phyloP scores from a whole-genome alignment of 306 rosid species.

The Gastrolobium villosum region DNA sequence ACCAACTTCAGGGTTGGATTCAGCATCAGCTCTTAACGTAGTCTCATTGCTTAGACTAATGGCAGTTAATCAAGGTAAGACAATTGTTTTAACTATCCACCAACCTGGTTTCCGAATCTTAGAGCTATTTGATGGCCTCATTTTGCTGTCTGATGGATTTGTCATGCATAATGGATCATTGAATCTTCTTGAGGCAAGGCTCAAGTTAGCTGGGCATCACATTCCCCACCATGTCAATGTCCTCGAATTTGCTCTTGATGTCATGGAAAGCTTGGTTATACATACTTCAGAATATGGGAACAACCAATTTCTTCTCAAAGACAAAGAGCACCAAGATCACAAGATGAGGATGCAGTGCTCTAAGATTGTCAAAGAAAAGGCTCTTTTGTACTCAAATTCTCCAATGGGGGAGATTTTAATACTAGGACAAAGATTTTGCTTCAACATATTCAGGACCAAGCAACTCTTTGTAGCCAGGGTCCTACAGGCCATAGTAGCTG shows the following conservation, averaged over 20 bases:
- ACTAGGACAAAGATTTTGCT: slow-evolving; percentile 86
- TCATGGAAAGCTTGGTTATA: slow-evolving; percentile 68
- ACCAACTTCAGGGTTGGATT: slow-evolving; percentile 98
- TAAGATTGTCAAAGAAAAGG: slow-evolving; percentile 53
- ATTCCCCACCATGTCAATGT: slow-evolving; percentile 86
- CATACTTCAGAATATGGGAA: slow-evolving; percentile 63
- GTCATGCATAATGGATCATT: slow-evolving; percentile 83
- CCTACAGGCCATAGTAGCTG: slow-evolving; percentile 74
- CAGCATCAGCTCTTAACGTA: slow-evolving; percentile 91
- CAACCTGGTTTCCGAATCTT: slow-evolving; percentile 94
- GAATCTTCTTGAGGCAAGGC: slow-evolving; percentile 77
- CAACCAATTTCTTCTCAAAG: slow-evolving; percentile 51
- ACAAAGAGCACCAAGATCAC: slow-evolving; percentile 49
- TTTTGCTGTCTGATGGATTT: slow-evolving; percentile 80
- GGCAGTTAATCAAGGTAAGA: slow-evolving; percentile 81
- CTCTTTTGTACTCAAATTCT: slow-evolving; percentile 61
- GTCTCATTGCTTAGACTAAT: slow-evolving; percentile 80
- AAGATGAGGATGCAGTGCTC: slow-evolving; percentile 45
- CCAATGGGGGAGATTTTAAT: slow-evolving; percentile 65
- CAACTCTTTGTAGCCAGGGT: slow-evolving; percentile 74
- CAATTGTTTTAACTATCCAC: slow-evolving; percentile 84
- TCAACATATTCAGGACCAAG: slow-evolving; percentile 88
- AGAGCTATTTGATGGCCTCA: slow-evolving; percentile 70
- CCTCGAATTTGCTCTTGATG: slow-evolving; percentile 86
- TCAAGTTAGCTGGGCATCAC: slow-evolving; percentile 62